These are phyloP conservation scores for Thielaviopsis populi DNA, from an alignment of 2,329 filamentous ascomycete genomes.

Conservation along the genomic window DNA sequence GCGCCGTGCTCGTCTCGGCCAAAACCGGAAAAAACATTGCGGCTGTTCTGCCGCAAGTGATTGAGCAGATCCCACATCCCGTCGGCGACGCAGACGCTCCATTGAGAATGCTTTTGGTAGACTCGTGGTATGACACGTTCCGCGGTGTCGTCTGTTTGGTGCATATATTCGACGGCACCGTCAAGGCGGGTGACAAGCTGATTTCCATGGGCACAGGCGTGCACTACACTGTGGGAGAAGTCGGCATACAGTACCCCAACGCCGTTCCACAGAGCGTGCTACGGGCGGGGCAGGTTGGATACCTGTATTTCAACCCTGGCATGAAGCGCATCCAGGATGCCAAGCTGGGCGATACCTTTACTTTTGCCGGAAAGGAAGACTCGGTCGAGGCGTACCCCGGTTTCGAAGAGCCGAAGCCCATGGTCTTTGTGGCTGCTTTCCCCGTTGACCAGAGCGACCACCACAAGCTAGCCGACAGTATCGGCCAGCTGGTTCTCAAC, in stretches of 20 bases:
- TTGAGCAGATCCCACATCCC: slow-evolving; percentile 72
- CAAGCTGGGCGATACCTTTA: slow-evolving; percentile 91
- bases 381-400: slow-evolving; percentile 69
- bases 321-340: slow-evolving; percentile 97
- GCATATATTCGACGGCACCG: slow-evolving; percentile 73
- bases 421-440: slow-evolving; percentile 97
- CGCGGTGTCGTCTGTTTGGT: slow-evolving; percentile 86
- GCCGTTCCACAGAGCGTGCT: slow-evolving; percentile 68
- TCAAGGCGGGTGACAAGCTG: slow-evolving; percentile 73
- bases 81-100: slow-evolving; percentile 52
- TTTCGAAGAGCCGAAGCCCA: slow-evolving; percentile 93
- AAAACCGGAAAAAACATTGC: slow-evolving; percentile 87
- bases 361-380: slow-evolving; percentile 60
- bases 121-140: slow-evolving; percentile 97
- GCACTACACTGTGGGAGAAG: slow-evolving; percentile 87
- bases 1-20: slow-evolving; percentile 61
- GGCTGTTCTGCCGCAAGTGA: slow-evolving; percentile 67
- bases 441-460: slow-evolving; percentile 85
- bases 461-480: slow-evolving; percentile 77
- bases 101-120: slow-evolving; percentile 73
- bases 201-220: slow-evolving; percentile 74
- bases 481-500: slow-evolving; percentile 83
- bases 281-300: slow-evolving; percentile 86
- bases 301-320: slow-evolving; percentile 92
- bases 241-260: slow-evolving; percentile 88